These are phyloP conservation scores for Pelargonium myrrhifolium DNA, from an alignment of 441 rosid species.

Conservation along the genomic window DNA sequence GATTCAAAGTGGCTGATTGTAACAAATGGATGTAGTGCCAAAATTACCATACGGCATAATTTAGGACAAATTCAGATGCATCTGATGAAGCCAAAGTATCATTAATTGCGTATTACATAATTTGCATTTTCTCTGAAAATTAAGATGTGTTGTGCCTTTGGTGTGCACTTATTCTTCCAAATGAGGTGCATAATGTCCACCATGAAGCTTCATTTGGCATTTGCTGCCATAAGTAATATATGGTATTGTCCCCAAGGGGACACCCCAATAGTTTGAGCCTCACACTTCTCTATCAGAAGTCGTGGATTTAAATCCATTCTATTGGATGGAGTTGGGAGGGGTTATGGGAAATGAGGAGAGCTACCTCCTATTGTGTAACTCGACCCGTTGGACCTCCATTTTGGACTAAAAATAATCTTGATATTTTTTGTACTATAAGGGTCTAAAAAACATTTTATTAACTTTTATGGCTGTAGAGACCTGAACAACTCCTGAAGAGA, in stretches of 20 bases:
- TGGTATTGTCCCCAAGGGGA: too few relatives aligned
- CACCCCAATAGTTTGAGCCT: too few relatives aligned
- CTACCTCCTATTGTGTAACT: too few relatives aligned
- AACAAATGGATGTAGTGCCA: too few relatives aligned
- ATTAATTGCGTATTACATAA: not conserved
- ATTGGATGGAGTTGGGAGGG: too few relatives aligned
- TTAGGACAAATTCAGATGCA: not conserved
- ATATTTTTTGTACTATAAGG: constrained; percentile 6
- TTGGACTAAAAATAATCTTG: not conserved
- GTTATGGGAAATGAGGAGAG: too few relatives aligned
- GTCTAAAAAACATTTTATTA: constrained; percentile 3
- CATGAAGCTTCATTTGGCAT: too few relatives aligned
- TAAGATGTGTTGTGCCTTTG: not conserved
- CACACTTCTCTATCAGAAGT: too few relatives aligned
- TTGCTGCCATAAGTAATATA: too few relatives aligned
- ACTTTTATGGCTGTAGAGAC: constrained; percentile 55
- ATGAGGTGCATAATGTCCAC: constrained; percentile 3
- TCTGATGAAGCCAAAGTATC: not conserved
- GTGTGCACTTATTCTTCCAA: not conserved
- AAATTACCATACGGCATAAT: not conserved
- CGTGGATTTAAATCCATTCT: too few relatives aligned
- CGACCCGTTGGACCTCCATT: too few relatives aligned
- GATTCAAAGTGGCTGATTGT: too few relatives aligned
- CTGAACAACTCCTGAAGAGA: constrained; percentile 93
- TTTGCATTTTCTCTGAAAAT: not conserved